Evolutionary conservation across 2,329 filamentous ascomycete genomes (phyloP), one percentile per base, ranked within the genome.

Genomic region (Xylariales sp.): DNA sequence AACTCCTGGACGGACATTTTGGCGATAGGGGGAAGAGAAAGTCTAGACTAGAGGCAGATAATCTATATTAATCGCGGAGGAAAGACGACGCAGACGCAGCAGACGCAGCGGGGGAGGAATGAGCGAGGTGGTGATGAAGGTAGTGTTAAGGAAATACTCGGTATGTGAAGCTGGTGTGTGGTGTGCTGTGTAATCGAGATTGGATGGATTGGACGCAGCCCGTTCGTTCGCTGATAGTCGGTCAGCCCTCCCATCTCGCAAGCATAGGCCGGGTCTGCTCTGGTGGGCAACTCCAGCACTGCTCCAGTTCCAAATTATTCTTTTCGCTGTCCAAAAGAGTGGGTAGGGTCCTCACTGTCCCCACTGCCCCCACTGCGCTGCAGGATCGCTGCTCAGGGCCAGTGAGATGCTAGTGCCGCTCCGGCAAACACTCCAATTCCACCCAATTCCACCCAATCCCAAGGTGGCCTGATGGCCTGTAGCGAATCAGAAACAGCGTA

Each of bases 1-100:
- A 90, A 88, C 78, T 88, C 84, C 77, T 80, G 77, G 62, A 75
- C 67, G 65, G 81, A 76, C 82, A 84, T 83, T 74, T 78, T 81
- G 75, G 61, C 62, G 63, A 62, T 63, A 65, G 10, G 28, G 28
- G 41, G 9, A 9, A 12, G 41, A 48, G 10, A 18, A 43, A 43
- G 53, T 64, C 68, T 56, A 64, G 32, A 65, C 28, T 23, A 23
- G 46, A 57, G 32, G 12, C 41, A 49, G 45, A 49, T 8, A 41
- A 30, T 49, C 39, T 65, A 58, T 49, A 58, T 46, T 28, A 49
- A 34, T 45, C 41, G 65, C 49, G 14, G 45, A 7, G 30, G 41
- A 28, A 39, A 16, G 55, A 48, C 34, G 60, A 49, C 41, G 63
- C 45, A 32, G 45, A 23, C 23, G 23, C 23, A 23, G 23, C 23